These are phyloP conservation scores for Bipolaris sorokiniana DNA, from an alignment of 2,329 filamentous ascomycete genomes.

Conservation along the genomic window DNA sequence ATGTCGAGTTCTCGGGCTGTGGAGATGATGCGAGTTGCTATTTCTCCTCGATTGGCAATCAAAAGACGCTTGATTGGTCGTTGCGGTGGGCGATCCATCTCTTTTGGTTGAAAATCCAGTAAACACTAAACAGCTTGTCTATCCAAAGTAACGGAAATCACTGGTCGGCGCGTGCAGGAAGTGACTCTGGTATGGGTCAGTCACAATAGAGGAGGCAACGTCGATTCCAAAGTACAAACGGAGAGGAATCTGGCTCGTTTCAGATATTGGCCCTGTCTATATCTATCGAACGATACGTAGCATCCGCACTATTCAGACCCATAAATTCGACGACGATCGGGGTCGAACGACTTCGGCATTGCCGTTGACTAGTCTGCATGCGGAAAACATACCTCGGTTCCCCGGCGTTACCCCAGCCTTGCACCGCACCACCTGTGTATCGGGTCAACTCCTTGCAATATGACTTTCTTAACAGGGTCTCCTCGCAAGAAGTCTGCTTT, in stretches of 20 bases:
- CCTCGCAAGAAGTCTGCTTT: constrained; percentile 20
- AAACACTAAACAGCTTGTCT: not conserved
- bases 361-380: not conserved
- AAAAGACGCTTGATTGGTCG: constrained; percentile 58
- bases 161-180: too few species aligned
- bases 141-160: too few species aligned
- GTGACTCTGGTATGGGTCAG: too few species aligned
- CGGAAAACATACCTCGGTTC: constrained; percentile 36
- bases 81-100: constrained; percentile 33
- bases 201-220: too few species aligned
- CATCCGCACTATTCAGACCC: not conserved
- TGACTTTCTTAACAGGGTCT: constrained; percentile 19
- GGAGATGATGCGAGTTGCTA: constrained; percentile 65
- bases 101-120: not conserved
- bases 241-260: too few species aligned
- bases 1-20: constrained; percentile 65
- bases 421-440: constrained; percentile 1
- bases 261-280: not conserved
- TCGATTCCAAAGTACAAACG: too few species aligned
- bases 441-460: constrained; percentile 21
- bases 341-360: not conserved
- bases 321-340: not conserved
- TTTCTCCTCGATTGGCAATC: constrained; percentile 67
- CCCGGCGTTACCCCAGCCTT: constrained; percentile 25
- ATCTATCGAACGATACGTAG: not conserved